These are phyloP conservation scores for Aureobasidium vineae DNA, from an alignment of 2,329 filamentous ascomycete species.

Conservation along the genomic window DNA sequence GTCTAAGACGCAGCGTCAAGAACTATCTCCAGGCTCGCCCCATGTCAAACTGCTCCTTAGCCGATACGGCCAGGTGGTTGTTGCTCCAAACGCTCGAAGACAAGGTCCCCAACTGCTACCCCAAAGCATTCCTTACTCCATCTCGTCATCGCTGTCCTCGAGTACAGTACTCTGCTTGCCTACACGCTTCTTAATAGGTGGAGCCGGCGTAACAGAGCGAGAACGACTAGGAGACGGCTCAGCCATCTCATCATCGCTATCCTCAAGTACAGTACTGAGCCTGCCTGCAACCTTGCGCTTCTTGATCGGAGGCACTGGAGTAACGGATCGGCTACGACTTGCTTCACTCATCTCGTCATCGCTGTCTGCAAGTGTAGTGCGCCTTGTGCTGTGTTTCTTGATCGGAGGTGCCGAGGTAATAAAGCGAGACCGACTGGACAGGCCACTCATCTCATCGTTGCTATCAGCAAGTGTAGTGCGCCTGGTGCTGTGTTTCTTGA, in stretches of 20 bases:
- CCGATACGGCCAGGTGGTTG: too few relatives aligned
- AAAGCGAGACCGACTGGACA: background rate
- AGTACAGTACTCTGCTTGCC: background rate
- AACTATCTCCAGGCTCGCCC: too few relatives aligned
- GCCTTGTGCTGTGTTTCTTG: background rate
- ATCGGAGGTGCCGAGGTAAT: background rate
- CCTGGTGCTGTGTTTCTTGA: background rate
- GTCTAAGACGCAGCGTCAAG: too few relatives aligned
- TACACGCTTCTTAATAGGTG: background rate
- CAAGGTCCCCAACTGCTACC: background rate
- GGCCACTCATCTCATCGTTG: background rate
- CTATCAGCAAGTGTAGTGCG: background rate
- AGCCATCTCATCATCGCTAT: conserved; percentile 1
- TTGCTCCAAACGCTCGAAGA: background rate
- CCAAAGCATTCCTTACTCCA: background rate
- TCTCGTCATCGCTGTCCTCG: background rate
- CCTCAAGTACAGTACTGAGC: background rate
- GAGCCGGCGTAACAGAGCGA: background rate
- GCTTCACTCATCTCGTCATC: background rate
- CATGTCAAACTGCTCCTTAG: too few relatives aligned
- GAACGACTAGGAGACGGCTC: background rate
- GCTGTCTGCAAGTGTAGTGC: background rate
- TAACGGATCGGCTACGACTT: background rate
- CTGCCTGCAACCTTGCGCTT: background rate
- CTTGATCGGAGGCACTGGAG: background rate